phyloP scores from a whole-genome alignment of 2,329 filamentous ascomycete genomes.

The Colletotrichum trifolii region DNA sequence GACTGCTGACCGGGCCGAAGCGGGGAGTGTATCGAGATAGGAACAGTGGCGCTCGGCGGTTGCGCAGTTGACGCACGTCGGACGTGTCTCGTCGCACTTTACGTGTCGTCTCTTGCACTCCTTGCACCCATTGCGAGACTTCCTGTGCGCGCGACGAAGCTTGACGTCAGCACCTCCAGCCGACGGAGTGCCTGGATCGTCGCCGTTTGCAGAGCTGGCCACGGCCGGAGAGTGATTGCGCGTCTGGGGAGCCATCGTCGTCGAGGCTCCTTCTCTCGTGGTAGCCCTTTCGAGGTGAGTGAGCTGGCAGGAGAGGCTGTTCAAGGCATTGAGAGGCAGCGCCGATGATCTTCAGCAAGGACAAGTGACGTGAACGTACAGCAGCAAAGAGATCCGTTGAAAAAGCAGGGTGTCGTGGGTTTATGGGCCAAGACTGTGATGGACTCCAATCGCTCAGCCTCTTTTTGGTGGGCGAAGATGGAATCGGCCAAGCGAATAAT shows the following conservation, averaged over 20 bases:
- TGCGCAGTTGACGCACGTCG: conserved; percentile 53
- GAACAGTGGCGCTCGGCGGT: conserved; percentile 50
- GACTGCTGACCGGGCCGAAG: conserved; percentile 10
- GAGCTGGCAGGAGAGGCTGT: background rate
- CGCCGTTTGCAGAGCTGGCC: conserved; percentile 34
- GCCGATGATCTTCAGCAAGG: too few species aligned
- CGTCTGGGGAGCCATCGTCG: conserved; percentile 15
- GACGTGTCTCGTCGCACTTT: conserved; percentile 55
- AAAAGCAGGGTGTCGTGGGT: too few species aligned
- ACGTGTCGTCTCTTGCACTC: conserved; percentile 55
- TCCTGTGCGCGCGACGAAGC: conserved; percentile 50
- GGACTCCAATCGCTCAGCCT: conserved; percentile 7
- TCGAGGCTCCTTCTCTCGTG: background rate
- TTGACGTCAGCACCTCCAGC: conserved; percentile 40
- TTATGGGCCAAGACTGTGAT: too few species aligned
- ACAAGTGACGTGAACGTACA: too few species aligned
- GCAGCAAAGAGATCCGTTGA: too few species aligned
- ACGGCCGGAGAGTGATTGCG: conserved; percentile 27
- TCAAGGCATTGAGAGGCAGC: conserved; percentile 4
- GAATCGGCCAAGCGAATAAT: background rate
- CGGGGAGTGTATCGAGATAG: conserved; percentile 38
- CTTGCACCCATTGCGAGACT: conserved; percentile 53
- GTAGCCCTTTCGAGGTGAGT: background rate
- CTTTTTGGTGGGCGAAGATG: conserved; percentile 14
- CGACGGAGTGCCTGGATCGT: conserved; percentile 28